A percentile compares a stretch with the other conserved stretches of the same genome.
Evolutionary conservation across 2,329 filamentous ascomycete genomes (phyloP).

Genomic region (Lachnellula suecica): DNA sequence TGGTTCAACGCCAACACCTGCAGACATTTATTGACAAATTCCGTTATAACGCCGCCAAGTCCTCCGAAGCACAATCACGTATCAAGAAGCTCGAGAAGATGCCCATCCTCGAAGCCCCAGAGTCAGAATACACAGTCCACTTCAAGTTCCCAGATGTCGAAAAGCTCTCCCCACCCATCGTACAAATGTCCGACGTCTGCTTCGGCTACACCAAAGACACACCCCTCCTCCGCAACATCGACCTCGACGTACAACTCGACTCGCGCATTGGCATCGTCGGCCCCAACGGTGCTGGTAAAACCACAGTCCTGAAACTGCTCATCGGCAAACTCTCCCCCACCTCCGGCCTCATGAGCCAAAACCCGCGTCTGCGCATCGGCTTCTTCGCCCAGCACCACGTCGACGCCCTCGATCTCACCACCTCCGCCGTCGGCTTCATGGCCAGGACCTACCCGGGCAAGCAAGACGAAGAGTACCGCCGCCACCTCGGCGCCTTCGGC

Average conservation of each 20-base stretch:
- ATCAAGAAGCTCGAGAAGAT: slow-evolving; percentile 99
- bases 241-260: slow-evolving; percentile 95
- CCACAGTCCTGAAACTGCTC: slow-evolving; percentile 95
- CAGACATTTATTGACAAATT: slow-evolving; percentile 99
- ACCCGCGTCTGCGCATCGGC: slow-evolving; percentile 85
- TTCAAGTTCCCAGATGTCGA: slow-evolving; percentile 98
- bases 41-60: slow-evolving; percentile 98
- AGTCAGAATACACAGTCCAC: slow-evolving; percentile 92
- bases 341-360: slow-evolving; percentile 79
- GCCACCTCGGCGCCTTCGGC: slow-evolving; percentile 87
- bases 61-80: slow-evolving; percentile 93
- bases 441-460: slow-evolving; percentile 85
- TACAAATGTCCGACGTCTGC: slow-evolving; percentile 90
- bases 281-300: slow-evolving; percentile 98
- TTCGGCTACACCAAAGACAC: slow-evolving; percentile 87
- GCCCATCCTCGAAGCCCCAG: slow-evolving; percentile 86
- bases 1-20: slow-evolving; percentile 88
- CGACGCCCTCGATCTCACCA: slow-evolving; percentile 87
- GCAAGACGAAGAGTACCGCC: slow-evolving; percentile 94
- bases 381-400: slow-evolving; percentile 99
- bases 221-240: slow-evolving; percentile 78
- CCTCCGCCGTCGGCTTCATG: slow-evolving; percentile 94
- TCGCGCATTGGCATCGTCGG: slow-evolving; percentile 99
- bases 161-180: slow-evolving; percentile 94
- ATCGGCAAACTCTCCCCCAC: slow-evolving; percentile 80